Evolutionary conservation across 1,284 basidiomycete species (phyloP), one percentile per base, ranked within the genome.

Genomic region (Moesziomyces sp.): DNA sequence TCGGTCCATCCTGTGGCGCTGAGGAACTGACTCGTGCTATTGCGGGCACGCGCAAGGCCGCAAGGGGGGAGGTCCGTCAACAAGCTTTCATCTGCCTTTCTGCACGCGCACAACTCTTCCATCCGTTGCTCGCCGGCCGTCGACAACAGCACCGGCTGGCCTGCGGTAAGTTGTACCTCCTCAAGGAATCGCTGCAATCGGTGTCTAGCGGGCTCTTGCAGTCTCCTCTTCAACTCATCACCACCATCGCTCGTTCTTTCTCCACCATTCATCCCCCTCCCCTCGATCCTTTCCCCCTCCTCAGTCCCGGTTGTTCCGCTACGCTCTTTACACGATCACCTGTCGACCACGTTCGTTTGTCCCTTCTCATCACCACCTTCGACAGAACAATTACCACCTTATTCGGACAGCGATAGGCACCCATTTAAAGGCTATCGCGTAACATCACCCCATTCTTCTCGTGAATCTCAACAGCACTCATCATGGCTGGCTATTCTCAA

Each of bases 341-440:
- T 50, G 19, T 28, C 46, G 19, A 43, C 28, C 58, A 59, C 50
- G 18, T 35, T 53, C 51, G 42, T 53, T 59, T 52, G 35, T 48
- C 51, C n/a, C 19, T 44, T 46, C 6, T 9, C 19, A 18, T 40
- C 38, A 7, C 6, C 21, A 24, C 5, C 10, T 18, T 51, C 48
- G 19, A 40, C 19, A 7, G 28, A 28, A 33, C 30, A 0, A 13
- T 13, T 13, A 33, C 13, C 30, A 33, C 10, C 30, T 13, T 1
- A 33, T 33, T 13, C 30, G 4, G 30, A 11, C 28, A 40, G 5
- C 9, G 8, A 35, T 5, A 14, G 3, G 13, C 26, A 6, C 26
- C 14, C 38, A 19, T 30, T 38, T 50, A 8, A 18, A 26, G 33
- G 30, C 30, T 33, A 33, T 33, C 30, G 10, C 30, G 13, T 11